Evolutionary conservation across 2,329 filamentous ascomycete species (phyloP).

Genomic region (Neobulgaria alba): DNA sequence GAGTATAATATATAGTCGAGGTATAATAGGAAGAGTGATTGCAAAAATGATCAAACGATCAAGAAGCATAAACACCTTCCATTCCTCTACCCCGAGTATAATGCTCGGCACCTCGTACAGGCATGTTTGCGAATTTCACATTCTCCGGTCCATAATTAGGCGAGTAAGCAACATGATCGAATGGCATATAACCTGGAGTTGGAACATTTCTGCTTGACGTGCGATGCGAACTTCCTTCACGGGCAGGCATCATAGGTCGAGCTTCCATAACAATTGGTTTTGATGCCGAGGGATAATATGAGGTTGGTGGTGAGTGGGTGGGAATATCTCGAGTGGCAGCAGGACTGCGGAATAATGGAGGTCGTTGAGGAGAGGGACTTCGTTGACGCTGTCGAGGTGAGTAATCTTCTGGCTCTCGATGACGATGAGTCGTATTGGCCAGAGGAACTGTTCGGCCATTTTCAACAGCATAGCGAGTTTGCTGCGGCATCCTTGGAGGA

Average conservation of each 20-base stretch:
- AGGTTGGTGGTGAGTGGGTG: not conserved
- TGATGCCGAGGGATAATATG: not conserved
- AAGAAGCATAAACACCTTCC: not conserved
- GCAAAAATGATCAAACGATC: not conserved
- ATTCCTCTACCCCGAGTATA: not conserved
- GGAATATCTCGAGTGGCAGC: slow-evolving; percentile 1
- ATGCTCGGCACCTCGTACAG: not conserved
- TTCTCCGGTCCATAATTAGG: not conserved
- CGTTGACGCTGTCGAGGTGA: slow-evolving; percentile 15
- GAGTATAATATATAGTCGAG: not conserved
- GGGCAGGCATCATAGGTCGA: not conserved
- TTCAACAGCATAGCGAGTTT: slow-evolving; percentile 20
- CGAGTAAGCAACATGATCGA: not conserved
- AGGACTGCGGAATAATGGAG: slow-evolving; percentile 8
- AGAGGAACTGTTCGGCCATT: slow-evolving; percentile 19
- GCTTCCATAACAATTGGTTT: not conserved
- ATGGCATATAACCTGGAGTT: not conserved
- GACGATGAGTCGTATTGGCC: slow-evolving; percentile 4
- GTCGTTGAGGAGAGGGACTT: slow-evolving; percentile 19
- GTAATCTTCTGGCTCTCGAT: slow-evolving; percentile 8
- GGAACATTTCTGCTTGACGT: too few relatives aligned
- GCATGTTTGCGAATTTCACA: not conserved
- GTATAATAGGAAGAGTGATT: not conserved
- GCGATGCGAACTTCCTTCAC: not conserved
- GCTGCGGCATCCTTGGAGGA: slow-evolving; percentile 9